Base-by-base conservation (phyloP, 139 green algal genomes). In the Closterium sp. region DNA sequence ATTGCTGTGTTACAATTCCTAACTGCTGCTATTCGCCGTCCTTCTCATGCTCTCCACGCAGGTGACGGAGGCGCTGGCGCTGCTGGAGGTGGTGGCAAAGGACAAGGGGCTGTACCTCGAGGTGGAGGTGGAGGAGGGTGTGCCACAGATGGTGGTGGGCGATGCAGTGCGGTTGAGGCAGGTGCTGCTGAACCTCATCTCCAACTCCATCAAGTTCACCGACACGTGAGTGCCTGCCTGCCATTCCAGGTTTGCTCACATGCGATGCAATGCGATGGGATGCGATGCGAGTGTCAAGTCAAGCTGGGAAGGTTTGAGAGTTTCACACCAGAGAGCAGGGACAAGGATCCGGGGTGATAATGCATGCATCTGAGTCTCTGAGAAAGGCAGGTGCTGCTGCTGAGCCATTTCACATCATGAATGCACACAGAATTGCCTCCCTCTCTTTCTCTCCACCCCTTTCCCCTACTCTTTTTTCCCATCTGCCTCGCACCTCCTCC, bases 141-240 rank as follows among this genome's bases (percentile, higher is more conserved):
- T 90, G 81, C 81, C 89, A 12, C 36, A n/a, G 23, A 31, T 89
- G 25, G 32, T 92, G 81, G 33, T 90, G 30, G 89, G 89, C 6
- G 89, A 92, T 86, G 84, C 89, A n/a, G 25, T 89, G 83, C 31
- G 89, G 30, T 33, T 92, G 43, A 86, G 81, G n/a, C 89, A 92
- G 55, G 34, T 92, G 33, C 83, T 92, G 84, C 89, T 92, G 30
- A 92, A 92, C 83, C 89, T 92, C 33, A 76, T 92, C 38, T 90
- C 83, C 83, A 92, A 92, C 36, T 84, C 89, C 83, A 84, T 92
- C 89, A 92, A 92, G 84, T 92, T 92, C 36, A 92, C 89, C 23
- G 81, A 87, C 10, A 88, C 33, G 88, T 91, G 38, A 81, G 87
- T 83, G 84, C 12, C n/a, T n/a, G n/a, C n/a, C n/a, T n/a, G n/a